Base-by-base conservation (phyloP, 768 basidiomycete species). In the Flagelloscypha sp. region DNA sequence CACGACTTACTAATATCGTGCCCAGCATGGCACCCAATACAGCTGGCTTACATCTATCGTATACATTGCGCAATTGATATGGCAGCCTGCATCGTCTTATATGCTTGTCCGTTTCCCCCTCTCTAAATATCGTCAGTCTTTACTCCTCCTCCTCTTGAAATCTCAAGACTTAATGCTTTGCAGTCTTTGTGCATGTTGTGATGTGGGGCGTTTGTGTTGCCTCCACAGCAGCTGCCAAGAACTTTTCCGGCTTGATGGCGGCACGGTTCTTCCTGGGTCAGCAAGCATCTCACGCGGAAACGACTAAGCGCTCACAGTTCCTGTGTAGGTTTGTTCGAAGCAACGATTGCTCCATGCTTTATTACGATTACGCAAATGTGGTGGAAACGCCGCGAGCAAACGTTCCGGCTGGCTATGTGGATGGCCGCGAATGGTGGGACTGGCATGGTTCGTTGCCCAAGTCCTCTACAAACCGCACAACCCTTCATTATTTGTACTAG, bases 321-420 rank as follows among this genome's bases (percentile, higher is more conserved):
- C n/a, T n/a, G n/a, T n/a, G n/a, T n/a, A n/a, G n/a, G n/a, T 13
- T 52, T 66, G 4, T 68, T 70, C 38, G 67, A 70, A 36, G 66
- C 67, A 19, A 65, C 65, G 6, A 66, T 72, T 18, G 63, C 67
- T 21, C 69, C 68, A 5, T 62, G 60, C 32, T 71, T 71, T 50
- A 65, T 72, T 35, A 61, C 66, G 2, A 60, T 71, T 34, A 70
- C 66, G 16, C 62, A 65, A 36, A 66, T 65, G 64, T 71, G 67
- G 67, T 69, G 67, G 67, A 58, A 66, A 10, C 50, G 66, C n/a
- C 57, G 66, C 9, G 67, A 69, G 41, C 65, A 68, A 44, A 64
- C 66, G 1, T 46, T 62, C 48, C 56, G 66, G 1, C 46, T 63
- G 17, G 52, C 63, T 2, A 49, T 59, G 38, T 69, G 68, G 68